Evolutionary conservation across 2,329 filamentous ascomycete genomes (phyloP), one percentile per base, ranked within the genome.

Genomic region (Lasiodiplodia theobromae): DNA sequence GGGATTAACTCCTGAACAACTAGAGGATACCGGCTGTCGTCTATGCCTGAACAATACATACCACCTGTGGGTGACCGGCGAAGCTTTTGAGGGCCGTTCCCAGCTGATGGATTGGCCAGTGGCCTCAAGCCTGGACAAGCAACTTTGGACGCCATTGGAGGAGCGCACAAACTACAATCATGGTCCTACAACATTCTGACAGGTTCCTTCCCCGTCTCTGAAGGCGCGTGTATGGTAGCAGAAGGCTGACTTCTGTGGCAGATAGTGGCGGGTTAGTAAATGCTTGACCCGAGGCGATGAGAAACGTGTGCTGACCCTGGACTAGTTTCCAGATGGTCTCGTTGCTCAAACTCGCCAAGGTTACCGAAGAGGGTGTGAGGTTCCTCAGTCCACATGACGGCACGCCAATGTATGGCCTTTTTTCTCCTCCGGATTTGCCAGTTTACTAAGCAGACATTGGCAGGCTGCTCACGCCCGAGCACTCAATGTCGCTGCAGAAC

Each of bases 41-140:
- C 83, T 99, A 52, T 99, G 96, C 79, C 84, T 99, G 72, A 99
- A 99, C 83, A 99, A 99, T 81, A 99, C 96, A 14, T 99, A 99
- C 77, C 96, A 99, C 79, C 84, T 99, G 70, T 84, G 76, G 68
- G 74, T 21, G n/a, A 11, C 25, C 4, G 16, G 16, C 40, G n/a
- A 37, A n/a, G 34, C 37, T n/a, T 28, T 28, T 49, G 51, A 40
- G 18, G 38, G 23, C 25, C 31, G 31, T 34, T 34, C 31, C n/a
- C 6, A 21, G 40, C 67, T 58, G n/a, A 56, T 34, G n/a, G 16
- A 28, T 2, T 3, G n/a, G 23, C 16, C 70, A 83, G 82, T 74
- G 96, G 96, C 11, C 84, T 99, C 67, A 98, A 97, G 81, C 96
- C 96, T 0, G 96, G 96, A 0, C 94, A 98, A 78, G 91, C 92